phyloP scores from a whole-genome alignment of 116 monocot genomes.

The Cymodocea nodosa region DNA sequence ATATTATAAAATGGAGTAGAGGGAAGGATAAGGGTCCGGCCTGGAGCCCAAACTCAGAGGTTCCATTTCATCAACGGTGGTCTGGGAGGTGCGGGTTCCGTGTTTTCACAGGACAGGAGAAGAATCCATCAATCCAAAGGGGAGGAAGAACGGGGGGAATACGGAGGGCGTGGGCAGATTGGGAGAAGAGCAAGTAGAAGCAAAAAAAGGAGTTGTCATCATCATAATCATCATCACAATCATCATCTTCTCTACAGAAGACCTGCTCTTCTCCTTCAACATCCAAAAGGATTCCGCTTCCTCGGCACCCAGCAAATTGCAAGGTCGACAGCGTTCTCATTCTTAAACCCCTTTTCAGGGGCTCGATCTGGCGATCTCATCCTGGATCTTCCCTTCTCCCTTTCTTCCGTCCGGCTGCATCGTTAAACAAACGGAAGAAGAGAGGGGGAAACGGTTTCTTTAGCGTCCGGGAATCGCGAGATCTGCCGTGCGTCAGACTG shows the following conservation, averaged over 20 bases:
- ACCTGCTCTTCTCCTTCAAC: not conserved
- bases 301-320: not conserved
- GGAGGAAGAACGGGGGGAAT: not conserved
- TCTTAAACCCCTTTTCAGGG: not conserved
- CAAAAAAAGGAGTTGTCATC: too few relatives aligned
- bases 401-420: not conserved
- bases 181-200: not conserved
- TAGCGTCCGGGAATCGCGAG: not conserved
- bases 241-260: not conserved
- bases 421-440: not conserved
- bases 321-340: not conserved
- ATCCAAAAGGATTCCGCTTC: not conserved
- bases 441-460: not conserved
- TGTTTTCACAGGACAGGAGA: not conserved
- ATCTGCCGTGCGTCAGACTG: not conserved
- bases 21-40: conserved; percentile 4
- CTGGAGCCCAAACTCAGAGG: not conserved
- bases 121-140: not conserved
- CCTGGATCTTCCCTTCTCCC: not conserved
- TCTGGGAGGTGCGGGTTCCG: not conserved
- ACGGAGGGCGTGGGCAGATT: not conserved
- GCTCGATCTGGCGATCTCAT: not conserved
- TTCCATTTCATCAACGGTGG: not conserved
- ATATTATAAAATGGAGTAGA: not conserved
- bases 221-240: too few relatives aligned